phyloP scores from a whole-genome alignment of 177 flowering plant species.

The Telopea speciosissima region DNA sequence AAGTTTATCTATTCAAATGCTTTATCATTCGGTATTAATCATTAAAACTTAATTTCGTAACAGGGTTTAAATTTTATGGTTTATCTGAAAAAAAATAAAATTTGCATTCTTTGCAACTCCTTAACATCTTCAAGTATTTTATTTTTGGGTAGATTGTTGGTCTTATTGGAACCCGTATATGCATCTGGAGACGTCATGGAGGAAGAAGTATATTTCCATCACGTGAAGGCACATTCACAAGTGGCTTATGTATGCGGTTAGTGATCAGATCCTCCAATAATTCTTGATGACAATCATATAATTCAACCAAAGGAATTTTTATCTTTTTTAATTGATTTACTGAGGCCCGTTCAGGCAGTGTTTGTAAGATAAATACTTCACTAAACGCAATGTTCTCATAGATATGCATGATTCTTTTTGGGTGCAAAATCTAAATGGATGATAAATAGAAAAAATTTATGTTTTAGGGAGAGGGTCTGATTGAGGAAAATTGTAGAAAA shows the following conservation, averaged over 20 bases:
- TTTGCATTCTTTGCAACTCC: not conserved
- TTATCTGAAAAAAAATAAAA: not conserved
- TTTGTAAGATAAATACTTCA: not conserved
- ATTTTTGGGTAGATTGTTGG: conserved; percentile 60
- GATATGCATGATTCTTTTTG: no score
- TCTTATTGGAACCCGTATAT: conserved; percentile 62
- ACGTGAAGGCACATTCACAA: conserved; percentile 46
- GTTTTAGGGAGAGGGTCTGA: no score
- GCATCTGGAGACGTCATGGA: conserved; percentile 83
- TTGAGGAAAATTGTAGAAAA: not conserved
- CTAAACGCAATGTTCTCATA: not conserved
- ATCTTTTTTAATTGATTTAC: not conserved
- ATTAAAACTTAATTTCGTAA: not conserved
- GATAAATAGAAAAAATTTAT: no score
- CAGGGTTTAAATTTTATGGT: not conserved
- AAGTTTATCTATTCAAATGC: not conserved
- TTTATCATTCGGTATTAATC: no score
- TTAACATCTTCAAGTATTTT: not conserved
- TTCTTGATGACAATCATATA: not conserved
- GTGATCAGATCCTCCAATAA: conserved; percentile 9
- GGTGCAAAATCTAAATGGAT: not conserved
- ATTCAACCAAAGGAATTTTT: not conserved
- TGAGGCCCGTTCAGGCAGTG: not conserved
- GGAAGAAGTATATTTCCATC: conserved; percentile 64
- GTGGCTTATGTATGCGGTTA: conserved; percentile 78